phyloP scores from a whole-genome alignment of 1,139 yeast genomes.

The Yamadazyma dendronema region DNA sequence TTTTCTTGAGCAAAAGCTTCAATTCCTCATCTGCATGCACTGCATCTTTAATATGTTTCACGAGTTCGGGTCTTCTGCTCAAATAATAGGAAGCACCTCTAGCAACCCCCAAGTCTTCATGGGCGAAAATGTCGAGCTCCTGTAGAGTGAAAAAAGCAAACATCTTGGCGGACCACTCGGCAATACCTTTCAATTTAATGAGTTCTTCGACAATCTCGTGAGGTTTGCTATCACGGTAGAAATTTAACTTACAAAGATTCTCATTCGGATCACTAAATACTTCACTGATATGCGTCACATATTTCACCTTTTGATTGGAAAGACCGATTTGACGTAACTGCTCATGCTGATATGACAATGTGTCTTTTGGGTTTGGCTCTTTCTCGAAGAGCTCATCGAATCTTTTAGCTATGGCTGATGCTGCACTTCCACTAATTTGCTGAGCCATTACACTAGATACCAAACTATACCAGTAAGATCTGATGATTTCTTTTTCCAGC shows the following conservation, averaged over 20 bases:
- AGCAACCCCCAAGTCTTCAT: slow-evolving; percentile 82
- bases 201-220: slow-evolving; percentile 56
- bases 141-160: slow-evolving; percentile 69
- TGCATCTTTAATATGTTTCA: slow-evolving; percentile 38
- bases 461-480: slow-evolving; percentile 40
- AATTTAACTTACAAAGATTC: slow-evolving; percentile 36
- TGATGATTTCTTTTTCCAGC: slow-evolving; percentile 27
- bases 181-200: slow-evolving; percentile 71
- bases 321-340: slow-evolving; percentile 63
- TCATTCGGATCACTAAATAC: slow-evolving; percentile 46
- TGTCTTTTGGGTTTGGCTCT: slow-evolving; percentile 52
- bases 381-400: slow-evolving; percentile 39
- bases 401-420: slow-evolving; percentile 55
- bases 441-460: slow-evolving; percentile 61
- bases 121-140: slow-evolving; percentile 68
- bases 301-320: slow-evolving; percentile 66
- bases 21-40: slow-evolving; percentile 29
- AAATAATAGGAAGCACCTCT: slow-evolving; percentile 73
- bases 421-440: slow-evolving; percentile 86
- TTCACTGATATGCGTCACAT: slow-evolving; percentile 59
- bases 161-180: slow-evolving; percentile 92
- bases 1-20: slow-evolving; percentile 28
- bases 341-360: slow-evolving; percentile 42
- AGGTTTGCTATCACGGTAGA: slow-evolving; percentile 35
- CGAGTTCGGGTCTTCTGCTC: slow-evolving; percentile 51